Evolutionary conservation across 2,329 filamentous ascomycete genomes (phyloP).

Genomic region (Aspergillus nomiae): DNA sequence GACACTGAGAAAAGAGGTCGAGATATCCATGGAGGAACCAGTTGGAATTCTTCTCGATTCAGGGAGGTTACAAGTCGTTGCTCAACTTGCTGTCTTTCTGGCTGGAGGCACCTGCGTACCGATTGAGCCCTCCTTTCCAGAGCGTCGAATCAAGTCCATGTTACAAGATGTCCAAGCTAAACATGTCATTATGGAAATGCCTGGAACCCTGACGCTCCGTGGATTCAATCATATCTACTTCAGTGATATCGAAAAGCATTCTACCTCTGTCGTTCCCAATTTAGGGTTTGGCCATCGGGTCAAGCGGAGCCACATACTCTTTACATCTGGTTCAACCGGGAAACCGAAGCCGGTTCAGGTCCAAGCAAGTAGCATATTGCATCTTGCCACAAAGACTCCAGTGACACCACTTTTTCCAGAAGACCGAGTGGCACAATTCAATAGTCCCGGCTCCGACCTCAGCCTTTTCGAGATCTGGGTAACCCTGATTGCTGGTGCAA

Average conservation of each 20-base stretch:
- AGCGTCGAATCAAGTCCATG: slow-evolving; percentile 1
- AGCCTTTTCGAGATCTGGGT: slow-evolving; percentile 19
- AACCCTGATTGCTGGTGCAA: slow-evolving; percentile 12
- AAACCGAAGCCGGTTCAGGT: slow-evolving; percentile 78
- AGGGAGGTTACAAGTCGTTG: slow-evolving; percentile 1
- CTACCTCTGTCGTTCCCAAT: background rate
- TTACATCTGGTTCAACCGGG: slow-evolving; percentile 69
- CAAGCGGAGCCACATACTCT: slow-evolving; percentile 41
- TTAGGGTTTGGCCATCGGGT: background rate
- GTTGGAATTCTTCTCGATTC: slow-evolving; percentile 5
- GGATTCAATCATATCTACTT: background rate
- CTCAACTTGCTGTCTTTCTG: slow-evolving; percentile 5
- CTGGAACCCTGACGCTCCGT: background rate
- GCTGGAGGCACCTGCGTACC: slow-evolving; percentile 7
- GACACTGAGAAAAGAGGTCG: background rate
- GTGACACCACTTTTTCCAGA: slow-evolving; percentile 7
- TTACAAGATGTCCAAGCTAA: slow-evolving; percentile 8
- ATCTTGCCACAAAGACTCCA: slow-evolving; percentile 6
- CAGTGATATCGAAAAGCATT: background rate
- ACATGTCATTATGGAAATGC: slow-evolving; percentile 4
- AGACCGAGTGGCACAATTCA: slow-evolving; percentile 16
- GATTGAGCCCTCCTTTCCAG: slow-evolving; percentile 7
- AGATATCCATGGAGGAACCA: slow-evolving; percentile 1
- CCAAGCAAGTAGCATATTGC: slow-evolving; percentile 51
- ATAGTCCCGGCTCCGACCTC: slow-evolving; percentile 18